A percentile compares a stretch with the other conserved stretches of the same genome.
These are phyloP conservation scores for Blastocystis sp. DNA, from an alignment of 352 stramenopile genomes.

Conservation along the genomic window DNA sequence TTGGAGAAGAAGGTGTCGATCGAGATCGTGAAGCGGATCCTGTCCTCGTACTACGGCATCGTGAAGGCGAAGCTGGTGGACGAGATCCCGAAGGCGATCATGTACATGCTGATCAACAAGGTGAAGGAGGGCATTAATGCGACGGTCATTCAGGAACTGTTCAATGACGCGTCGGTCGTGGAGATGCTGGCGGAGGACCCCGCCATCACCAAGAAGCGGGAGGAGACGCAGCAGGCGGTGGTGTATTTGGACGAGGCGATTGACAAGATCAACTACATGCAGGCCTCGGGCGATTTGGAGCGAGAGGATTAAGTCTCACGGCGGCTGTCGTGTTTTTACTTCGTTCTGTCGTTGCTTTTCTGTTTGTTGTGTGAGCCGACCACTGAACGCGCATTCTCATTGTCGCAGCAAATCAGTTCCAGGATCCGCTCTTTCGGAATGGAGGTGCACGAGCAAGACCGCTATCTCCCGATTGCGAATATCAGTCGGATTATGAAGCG, in stretches of 20 bases:
- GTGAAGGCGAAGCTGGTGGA: slow-evolving; percentile 26
- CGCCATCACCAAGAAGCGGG: slow-evolving; percentile 22
- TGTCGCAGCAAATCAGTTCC: neutral
- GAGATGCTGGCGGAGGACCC: slow-evolving; percentile 57
- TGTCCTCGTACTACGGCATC: slow-evolving; percentile 33
- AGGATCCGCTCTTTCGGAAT: neutral
- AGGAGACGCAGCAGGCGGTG: slow-evolving; percentile 40
- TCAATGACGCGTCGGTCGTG: slow-evolving; percentile 17
- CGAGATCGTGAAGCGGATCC: slow-evolving; percentile 32
- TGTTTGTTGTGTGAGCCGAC: neutral
- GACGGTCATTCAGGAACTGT: neutral
- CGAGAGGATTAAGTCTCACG: neutral
- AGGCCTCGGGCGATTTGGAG: neutral
- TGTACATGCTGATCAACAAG: slow-evolving; percentile 38
- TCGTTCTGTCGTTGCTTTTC: neutral
- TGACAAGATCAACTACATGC: slow-evolving; percentile 53
- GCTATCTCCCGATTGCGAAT: slow-evolving; percentile 97
- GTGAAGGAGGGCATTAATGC: slow-evolving; percentile 15
- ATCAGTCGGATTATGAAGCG: slow-evolving; percentile 99
- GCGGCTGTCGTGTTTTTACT: neutral
- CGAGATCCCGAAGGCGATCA: slow-evolving; percentile 34
- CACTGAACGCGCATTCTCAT: neutral
- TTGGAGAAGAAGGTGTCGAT: slow-evolving; percentile 14
- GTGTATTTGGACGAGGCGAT: slow-evolving; percentile 50
- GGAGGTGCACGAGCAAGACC: slow-evolving; percentile 90